Evolutionary conservation across 306 rosid species (phyloP), one percentile per base, ranked within the genome.

Genomic region (Sophora flavescens): DNA sequence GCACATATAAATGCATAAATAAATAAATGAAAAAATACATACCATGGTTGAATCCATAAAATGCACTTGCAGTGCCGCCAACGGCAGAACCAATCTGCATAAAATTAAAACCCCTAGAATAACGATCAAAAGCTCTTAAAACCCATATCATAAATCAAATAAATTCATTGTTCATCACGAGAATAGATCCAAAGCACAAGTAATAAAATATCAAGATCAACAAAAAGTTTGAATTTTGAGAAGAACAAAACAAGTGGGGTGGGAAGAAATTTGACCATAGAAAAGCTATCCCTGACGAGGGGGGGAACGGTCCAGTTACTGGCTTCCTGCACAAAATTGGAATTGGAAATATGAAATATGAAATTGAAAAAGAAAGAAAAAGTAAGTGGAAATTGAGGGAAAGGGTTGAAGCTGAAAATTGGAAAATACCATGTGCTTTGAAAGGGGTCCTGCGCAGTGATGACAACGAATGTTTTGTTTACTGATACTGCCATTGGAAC

Each of bases 1-100:
- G 74, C 16, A 6, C 8, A 60, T 18, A 26, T 13, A 30, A 11
- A 14, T 32, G 6, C 22, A 17, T 3, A 15, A 8, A 42, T 9
- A 42, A 47, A n/a, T n/a, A n/a, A n/a, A n/a, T n/a, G n/a, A n/a
- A n/a, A n/a, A n/a, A n/a, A 32, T 6, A 63, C 48, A 58, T 84
- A 94, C 98, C 97, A 50, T 86, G 88, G 84, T 94, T 91, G 84
- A 94, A 94, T 85, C 98, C 95, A 86, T 91, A 94, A 75, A 94
- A 94, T 39, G 96, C 97, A 91, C 97, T 91, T 57, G 94, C 59
- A 9, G 86, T 94, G 59, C 98, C 98, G 63, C 98, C 98, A 79
- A 91, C 89, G 9, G 93, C 98, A 76, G 98, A 94, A 62, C 98
- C 95, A 86, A 94, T 94, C 98, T 94, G 84, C 52, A 63, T 2